Conservation (phyloP, 2,329 filamentous ascomycete species). For the Pseudonectria buxi region DNA sequence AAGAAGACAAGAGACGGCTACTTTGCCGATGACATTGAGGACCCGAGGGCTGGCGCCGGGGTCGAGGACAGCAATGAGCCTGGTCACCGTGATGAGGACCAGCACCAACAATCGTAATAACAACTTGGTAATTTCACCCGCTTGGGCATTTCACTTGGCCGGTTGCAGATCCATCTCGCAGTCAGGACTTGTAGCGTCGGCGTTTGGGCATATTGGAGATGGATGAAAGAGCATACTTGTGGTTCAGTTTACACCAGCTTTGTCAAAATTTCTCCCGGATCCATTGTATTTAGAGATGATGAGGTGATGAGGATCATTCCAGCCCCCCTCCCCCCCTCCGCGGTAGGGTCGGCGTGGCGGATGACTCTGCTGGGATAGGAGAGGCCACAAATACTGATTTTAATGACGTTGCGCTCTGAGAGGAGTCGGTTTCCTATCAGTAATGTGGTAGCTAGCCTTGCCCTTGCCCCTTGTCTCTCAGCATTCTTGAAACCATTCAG, state of each 20-base stretch:
- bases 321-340: too few relatives aligned
- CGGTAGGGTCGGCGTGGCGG: too few relatives aligned
- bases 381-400: too few relatives aligned
- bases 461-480: too few relatives aligned
- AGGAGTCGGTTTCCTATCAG: too few relatives aligned
- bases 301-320: not conserved
- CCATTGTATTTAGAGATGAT: too few relatives aligned
- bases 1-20: constrained; percentile 24
- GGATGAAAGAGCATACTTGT: not conserved
- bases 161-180: constrained; percentile 16
- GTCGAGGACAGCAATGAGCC: constrained; percentile 3
- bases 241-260: too few relatives aligned
- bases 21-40: constrained; percentile 15
- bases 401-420: too few relatives aligned
- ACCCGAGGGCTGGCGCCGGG: constrained; percentile 7
- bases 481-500: too few relatives aligned
- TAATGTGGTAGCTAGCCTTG: too few relatives aligned
- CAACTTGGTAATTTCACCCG: constrained; percentile 12
- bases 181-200: constrained; percentile 20
- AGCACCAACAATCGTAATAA: constrained; percentile 6
- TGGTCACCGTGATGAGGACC: not conserved
- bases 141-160: constrained; percentile 10
- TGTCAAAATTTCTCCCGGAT: too few relatives aligned
- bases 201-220: constrained; percentile 18
- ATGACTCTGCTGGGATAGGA: too few relatives aligned